Evolutionary conservation across 306 rosid genomes (phyloP).

Genomic region (Vigna unguiculata): DNA sequence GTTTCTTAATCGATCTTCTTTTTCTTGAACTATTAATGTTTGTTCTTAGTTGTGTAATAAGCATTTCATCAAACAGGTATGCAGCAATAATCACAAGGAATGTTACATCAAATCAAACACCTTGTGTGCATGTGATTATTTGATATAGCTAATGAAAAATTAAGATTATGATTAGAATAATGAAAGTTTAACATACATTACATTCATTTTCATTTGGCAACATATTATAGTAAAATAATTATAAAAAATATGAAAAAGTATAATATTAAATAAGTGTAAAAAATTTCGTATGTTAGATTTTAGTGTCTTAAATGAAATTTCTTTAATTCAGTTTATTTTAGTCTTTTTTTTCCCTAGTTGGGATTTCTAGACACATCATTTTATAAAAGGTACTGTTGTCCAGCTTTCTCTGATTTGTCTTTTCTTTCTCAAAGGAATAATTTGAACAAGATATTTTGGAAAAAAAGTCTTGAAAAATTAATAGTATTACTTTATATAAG

Average conservation of each 20-base stretch:
- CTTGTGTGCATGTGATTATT: background rate
- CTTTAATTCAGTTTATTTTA: background rate
- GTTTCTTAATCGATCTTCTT: slow-evolving; percentile 11
- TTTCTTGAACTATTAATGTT: slow-evolving; percentile 11
- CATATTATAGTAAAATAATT: too few relatives aligned
- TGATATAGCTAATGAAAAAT: background rate
- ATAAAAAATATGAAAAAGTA: too few relatives aligned
- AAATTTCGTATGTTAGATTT: background rate
- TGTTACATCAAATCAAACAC: slow-evolving; percentile 31
- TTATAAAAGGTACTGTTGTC: background rate
- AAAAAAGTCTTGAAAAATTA: background rate
- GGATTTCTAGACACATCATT: background rate
- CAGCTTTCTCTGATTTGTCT: background rate
- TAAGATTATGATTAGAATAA: background rate
- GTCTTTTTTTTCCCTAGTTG: background rate
- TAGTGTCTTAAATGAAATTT: background rate
- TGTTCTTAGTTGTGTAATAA: slow-evolving; percentile 28
- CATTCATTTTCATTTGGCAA: too few relatives aligned
- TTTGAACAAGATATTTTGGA: background rate
- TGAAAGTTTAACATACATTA: too few relatives aligned
- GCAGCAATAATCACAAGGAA: background rate
- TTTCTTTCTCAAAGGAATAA: background rate
- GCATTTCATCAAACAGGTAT: background rate
- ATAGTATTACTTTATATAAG: background rate
- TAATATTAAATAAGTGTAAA: too few relatives aligned